Evolutionary conservation across 108 stramenopile genomes (phyloP).

Genomic region (Nitzschia putrida): DNA sequence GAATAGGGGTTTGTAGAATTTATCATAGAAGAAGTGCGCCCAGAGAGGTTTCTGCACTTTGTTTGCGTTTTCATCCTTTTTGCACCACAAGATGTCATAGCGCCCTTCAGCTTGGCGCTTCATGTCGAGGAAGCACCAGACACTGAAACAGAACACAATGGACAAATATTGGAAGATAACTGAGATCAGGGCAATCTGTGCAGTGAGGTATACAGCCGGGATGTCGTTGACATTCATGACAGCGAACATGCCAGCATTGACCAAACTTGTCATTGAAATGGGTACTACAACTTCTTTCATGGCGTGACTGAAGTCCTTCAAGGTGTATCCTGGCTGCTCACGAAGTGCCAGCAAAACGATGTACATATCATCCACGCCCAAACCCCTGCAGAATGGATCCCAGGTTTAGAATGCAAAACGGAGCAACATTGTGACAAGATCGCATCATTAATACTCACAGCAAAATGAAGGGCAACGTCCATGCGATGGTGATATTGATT

Average conservation of each 20-base stretch:
- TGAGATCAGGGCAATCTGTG: slow-evolving; percentile 32
- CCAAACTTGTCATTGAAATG: slow-evolving; percentile 48
- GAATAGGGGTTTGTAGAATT: slow-evolving; percentile 37
- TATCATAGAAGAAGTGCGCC: slow-evolving; percentile 32
- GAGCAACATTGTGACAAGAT: too few relatives aligned
- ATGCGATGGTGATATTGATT: slow-evolving; percentile 46
- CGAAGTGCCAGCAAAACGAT: slow-evolving; percentile 45
- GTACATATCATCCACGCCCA: slow-evolving; percentile 57
- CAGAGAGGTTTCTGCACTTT: slow-evolving; percentile 5
- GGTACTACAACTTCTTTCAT: slow-evolving; percentile 48
- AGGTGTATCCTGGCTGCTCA: slow-evolving; percentile 27
- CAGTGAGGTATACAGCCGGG: slow-evolving; percentile 47
- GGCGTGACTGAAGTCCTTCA: slow-evolving; percentile 25
- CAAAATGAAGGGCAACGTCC: slow-evolving; percentile 58
- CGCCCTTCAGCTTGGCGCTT: slow-evolving; percentile 30
- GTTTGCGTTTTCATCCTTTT: slow-evolving; percentile 2
- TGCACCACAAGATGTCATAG: slow-evolving; percentile 36
- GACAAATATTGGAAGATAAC: slow-evolving; percentile 41
- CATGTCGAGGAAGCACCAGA: slow-evolving; percentile 52
- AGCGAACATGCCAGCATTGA: slow-evolving; percentile 48
- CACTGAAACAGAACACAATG: slow-evolving; percentile 44
- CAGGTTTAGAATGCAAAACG: too few relatives aligned
- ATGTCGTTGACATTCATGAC: slow-evolving; percentile 41
- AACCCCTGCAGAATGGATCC: slow-evolving; percentile 17
- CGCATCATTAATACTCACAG: slow-evolving; percentile 21